Evolutionary conservation across 2,329 filamentous ascomycete genomes (phyloP).

Genomic region (Aspergillus japonicus): DNA sequence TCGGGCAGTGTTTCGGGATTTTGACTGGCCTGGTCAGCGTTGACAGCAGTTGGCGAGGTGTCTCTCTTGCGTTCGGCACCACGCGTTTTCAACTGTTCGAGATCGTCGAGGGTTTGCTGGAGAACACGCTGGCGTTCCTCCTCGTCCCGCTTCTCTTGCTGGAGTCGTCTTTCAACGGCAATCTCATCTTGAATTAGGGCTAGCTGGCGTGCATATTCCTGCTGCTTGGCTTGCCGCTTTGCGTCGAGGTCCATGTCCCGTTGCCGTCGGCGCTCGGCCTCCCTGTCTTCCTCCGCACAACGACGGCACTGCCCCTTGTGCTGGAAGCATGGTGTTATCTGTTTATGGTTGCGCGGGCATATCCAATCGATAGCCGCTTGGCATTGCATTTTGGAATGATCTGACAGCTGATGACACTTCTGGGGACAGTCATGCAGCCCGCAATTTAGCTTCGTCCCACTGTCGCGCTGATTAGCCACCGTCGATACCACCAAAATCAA

Average conservation of each 20-base stretch:
- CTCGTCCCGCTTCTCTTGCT: slow-evolving; percentile 5
- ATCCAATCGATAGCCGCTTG: slow-evolving; percentile 41
- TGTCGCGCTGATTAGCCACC: background rate
- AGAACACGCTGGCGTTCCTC: no score
- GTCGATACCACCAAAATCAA: no score
- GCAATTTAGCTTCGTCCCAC: slow-evolving; percentile 55
- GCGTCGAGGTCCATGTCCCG: slow-evolving; percentile 51
- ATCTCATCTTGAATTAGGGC: slow-evolving; percentile 27
- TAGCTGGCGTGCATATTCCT: slow-evolving; percentile 22
- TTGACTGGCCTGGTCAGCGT: no score
- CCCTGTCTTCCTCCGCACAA: slow-evolving; percentile 53
- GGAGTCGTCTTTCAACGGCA: slow-evolving; percentile 17
- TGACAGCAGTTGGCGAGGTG: no score
- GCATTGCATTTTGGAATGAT: slow-evolving; percentile 60
- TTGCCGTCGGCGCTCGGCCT: slow-evolving; percentile 47
- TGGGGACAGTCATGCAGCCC: slow-evolving; percentile 58
- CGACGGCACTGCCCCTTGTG: slow-evolving; percentile 43
- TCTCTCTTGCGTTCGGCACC: no score
- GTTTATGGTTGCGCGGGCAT: slow-evolving; percentile 56
- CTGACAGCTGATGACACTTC: slow-evolving; percentile 60
- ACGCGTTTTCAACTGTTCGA: no score
- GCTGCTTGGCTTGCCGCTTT: slow-evolving; percentile 26
- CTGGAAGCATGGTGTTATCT: slow-evolving; percentile 49
- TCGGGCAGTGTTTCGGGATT: no score
- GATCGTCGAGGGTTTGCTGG: no score